Conservation (phyloP, 2,329 filamentous ascomycete genomes). For the Cladosporium sp. region DNA sequence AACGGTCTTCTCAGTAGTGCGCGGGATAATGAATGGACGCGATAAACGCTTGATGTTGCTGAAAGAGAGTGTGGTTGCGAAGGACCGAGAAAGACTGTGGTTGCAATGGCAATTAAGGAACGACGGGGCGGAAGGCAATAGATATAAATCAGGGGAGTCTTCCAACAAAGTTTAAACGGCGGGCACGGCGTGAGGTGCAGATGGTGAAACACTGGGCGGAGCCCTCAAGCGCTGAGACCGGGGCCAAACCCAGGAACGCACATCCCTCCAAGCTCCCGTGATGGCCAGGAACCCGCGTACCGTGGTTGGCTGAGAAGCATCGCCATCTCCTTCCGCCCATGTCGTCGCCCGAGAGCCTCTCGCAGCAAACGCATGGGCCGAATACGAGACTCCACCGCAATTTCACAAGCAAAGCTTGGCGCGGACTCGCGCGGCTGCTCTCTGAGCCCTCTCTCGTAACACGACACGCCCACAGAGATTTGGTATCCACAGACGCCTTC, state of each 20-base stretch:
- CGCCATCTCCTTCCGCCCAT: background rate
- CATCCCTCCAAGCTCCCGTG: background rate
- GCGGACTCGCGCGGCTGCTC: background rate
- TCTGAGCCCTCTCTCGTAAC: constrained; percentile 3
- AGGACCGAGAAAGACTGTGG: constrained; percentile 9
- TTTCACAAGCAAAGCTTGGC: constrained; percentile 16
- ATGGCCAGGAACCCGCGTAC: background rate
- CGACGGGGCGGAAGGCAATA: background rate
- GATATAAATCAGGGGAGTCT: constrained; percentile 15
- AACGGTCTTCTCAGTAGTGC: background rate
- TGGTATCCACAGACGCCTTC: constrained; percentile 11
- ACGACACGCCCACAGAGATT: constrained; percentile 4
- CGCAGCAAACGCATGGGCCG: background rate
- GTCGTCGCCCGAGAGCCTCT: background rate
- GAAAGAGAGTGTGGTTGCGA: constrained; percentile 18
- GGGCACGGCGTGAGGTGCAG: constrained; percentile 10
- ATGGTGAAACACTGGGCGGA: constrained; percentile 15
- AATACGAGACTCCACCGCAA: constrained; percentile 14
- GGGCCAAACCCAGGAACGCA: constrained; percentile 6
- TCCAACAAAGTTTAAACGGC: background rate
- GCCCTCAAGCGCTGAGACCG: constrained; percentile 5
- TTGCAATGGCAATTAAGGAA: background rate
- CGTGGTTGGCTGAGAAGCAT: constrained; percentile 10
- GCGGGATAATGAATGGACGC: constrained; percentile 18
- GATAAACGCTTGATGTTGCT: constrained; percentile 9